Percentiles rank a stretch among this genome's conserved stretches.
These are phyloP conservation scores for Glebionis coronaria DNA, from an alignment of 129 eudicot genomes.

Conservation along the genomic window DNA sequence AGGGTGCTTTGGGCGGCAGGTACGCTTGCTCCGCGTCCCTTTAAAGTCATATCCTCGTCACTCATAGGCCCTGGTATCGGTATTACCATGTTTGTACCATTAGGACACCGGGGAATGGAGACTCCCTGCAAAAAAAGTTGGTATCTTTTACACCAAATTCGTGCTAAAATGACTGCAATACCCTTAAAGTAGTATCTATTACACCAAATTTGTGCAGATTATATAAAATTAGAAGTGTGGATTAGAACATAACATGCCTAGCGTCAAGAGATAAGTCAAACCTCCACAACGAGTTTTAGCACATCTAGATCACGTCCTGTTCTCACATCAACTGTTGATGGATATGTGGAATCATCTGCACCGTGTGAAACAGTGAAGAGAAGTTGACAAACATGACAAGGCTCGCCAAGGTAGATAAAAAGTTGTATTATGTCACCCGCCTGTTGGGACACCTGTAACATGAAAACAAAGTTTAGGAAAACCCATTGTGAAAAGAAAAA, in stretches of 20 bases:
- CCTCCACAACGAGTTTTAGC: slow-evolving; percentile 89
- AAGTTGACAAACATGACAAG: slow-evolving; percentile 93
- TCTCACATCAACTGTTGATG: slow-evolving; percentile 89
- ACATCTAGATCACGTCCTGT: slow-evolving; percentile 80
- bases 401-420: slow-evolving; percentile 84
- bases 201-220: not conserved
- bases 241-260: slow-evolving; percentile 24
- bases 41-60: slow-evolving; percentile 69
- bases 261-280: slow-evolving; percentile 37
- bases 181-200: not conserved
- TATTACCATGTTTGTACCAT: slow-evolving; percentile 75
- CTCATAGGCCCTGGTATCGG: slow-evolving; percentile 67
- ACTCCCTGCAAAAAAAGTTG: slow-evolving; percentile 61
- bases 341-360: slow-evolving; percentile 87
- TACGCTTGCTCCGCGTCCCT: slow-evolving; percentile 58
- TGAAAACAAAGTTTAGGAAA: not conserved
- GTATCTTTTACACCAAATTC: not conserved
- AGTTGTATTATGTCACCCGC: slow-evolving; percentile 84
- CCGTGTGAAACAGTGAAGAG: slow-evolving; percentile 93
- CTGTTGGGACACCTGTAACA: slow-evolving; percentile 73
- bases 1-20: slow-evolving; percentile 41
- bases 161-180: slow-evolving; percentile 13
- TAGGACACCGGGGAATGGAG: slow-evolving; percentile 77
- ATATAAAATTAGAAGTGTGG: slow-evolving; percentile 5
- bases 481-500: too few relatives aligned